Conservation (phyloP, 1,284 basidiomycete genomes). For the Singerocomus rubriflavus region DNA sequence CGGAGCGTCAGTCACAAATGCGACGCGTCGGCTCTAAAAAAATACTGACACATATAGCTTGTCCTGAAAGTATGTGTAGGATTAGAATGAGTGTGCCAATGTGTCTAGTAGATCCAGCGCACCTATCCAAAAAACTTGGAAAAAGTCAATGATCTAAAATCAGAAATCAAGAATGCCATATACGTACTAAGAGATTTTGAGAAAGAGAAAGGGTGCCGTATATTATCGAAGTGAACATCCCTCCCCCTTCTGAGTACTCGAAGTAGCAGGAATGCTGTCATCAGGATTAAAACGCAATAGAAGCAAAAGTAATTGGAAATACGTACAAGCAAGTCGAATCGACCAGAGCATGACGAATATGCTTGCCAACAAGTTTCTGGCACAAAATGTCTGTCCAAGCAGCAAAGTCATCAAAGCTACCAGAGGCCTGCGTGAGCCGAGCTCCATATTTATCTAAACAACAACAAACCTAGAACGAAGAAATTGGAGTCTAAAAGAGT, state of each 20-base stretch:
- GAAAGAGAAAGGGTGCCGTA: constrained; percentile 43
- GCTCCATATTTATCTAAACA: background rate
- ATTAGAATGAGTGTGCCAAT: background rate
- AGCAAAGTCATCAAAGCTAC: constrained; percentile 35
- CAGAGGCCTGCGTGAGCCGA: background rate
- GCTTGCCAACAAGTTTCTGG: constrained; percentile 44
- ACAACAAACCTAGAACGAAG: background rate
- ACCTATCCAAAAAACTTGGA: constrained; percentile 2
- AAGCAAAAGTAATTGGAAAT: background rate
- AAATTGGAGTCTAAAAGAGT: background rate
- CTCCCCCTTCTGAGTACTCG: constrained; percentile 65
- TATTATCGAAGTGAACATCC: constrained; percentile 66
- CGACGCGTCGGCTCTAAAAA: background rate
- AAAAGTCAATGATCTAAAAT: background rate
- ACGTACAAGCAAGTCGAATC: constrained; percentile 37
- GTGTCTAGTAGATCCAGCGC: background rate
- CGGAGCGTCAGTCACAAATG: background rate
- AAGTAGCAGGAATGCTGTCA: constrained; percentile 58
- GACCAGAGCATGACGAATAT: constrained; percentile 49
- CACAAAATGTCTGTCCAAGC: constrained; percentile 42
- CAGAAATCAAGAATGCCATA: background rate
- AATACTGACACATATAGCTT: background rate
- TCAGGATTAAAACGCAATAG: background rate
- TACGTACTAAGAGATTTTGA: constrained; percentile 3
- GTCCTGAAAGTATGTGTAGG: background rate